A percentile compares a stretch with the other conserved stretches of the same genome.
Conservation (phyloP, 1,284 basidiomycete genomes). For the Tylopilus sp. region DNA sequence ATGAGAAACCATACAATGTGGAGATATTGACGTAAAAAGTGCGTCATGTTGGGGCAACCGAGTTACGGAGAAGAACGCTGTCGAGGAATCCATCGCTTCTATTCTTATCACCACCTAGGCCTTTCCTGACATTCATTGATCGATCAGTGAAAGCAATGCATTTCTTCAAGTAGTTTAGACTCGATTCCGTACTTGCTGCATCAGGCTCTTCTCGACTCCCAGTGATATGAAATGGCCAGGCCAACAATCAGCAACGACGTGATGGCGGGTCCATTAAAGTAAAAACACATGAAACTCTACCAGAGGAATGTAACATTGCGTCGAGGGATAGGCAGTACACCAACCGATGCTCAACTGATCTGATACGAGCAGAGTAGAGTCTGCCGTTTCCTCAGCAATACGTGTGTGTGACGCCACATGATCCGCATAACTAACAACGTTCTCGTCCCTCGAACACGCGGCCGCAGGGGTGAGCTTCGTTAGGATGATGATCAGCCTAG, state of each 20-base stretch:
- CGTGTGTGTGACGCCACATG: neutral
- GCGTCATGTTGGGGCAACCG: neutral
- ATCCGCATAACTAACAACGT: neutral
- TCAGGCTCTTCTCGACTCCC: neutral
- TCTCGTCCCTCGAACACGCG: neutral
- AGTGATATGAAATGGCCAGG: neutral
- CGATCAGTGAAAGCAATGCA: neutral
- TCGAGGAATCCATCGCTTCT: neutral
- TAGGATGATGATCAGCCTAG: neutral
- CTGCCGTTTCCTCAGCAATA: neutral
- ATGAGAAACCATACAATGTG: neutral
- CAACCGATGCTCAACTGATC: neutral
- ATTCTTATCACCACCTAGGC: neutral
- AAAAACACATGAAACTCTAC: neutral
- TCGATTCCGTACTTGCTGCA: neutral
- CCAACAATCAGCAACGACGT: neutral
- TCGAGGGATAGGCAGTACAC: neutral
- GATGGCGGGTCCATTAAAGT: neutral
- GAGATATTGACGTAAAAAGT: neutral
- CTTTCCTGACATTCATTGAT: neutral
- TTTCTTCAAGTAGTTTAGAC: neutral
- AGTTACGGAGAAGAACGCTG: neutral
- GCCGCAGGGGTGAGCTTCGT: neutral
- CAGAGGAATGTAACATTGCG: neutral
- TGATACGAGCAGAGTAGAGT: neutral